Percentiles rank a stretch among this genome's conserved stretches.
Conservation (phyloP, 2,329 filamentous ascomycete genomes). For the Cordyceps tenuipes region DNA sequence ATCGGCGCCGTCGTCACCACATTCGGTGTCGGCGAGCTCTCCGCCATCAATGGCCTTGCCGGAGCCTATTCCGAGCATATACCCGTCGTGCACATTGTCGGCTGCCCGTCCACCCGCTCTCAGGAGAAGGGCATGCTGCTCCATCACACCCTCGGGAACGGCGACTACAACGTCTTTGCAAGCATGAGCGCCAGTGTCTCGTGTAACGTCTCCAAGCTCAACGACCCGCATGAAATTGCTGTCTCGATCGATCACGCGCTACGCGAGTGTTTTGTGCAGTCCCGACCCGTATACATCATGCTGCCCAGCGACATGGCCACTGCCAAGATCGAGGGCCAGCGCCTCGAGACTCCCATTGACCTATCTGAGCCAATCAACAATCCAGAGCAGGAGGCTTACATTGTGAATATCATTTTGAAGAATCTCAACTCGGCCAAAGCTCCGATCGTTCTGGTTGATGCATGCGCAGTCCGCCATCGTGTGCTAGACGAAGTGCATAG, state of each 20-base stretch:
- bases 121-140: conserved; percentile 41
- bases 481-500: conserved; percentile 64
- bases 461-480: conserved; percentile 70
- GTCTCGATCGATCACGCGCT: conserved; percentile 71
- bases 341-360: conserved; percentile 63
- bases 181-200: conserved; percentile 70
- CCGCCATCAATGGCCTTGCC: conserved; percentile 63
- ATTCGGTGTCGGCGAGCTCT: conserved; percentile 68
- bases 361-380: conserved; percentile 58
- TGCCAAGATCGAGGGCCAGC: conserved; percentile 65
- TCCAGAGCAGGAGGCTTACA: conserved; percentile 64
- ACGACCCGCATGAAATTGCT: conserved; percentile 60
- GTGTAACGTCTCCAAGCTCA: conserved; percentile 61
- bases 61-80: conserved; percentile 68
- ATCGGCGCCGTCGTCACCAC: conserved; percentile 65
- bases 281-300: conserved; percentile 75
- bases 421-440: conserved; percentile 64
- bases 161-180: conserved; percentile 75
- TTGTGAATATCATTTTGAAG: conserved; percentile 70
- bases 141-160: conserved; percentile 66
- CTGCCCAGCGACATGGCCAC: conserved; percentile 74
- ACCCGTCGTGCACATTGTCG: conserved; percentile 62
- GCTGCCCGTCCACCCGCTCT: conserved; percentile 40
- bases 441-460: conserved; percentile 74
- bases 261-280: conserved; percentile 63